phyloP scores from a whole-genome alignment of 768 basidiomycete genomes.

The Phylloporus sp. region DNA sequence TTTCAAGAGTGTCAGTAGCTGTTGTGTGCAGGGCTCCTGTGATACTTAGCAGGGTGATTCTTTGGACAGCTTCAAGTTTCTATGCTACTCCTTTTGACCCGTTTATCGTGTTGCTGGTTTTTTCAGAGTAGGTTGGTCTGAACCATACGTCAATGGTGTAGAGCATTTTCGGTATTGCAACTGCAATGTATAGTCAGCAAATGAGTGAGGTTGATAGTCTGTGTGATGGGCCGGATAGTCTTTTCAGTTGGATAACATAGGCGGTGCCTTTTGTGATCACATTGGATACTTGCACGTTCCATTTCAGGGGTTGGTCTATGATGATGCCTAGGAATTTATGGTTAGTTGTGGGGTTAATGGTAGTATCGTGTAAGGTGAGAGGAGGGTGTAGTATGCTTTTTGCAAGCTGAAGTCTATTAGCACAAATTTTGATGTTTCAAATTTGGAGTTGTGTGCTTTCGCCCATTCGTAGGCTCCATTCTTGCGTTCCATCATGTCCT shows the following conservation, averaged over 20 bases:
- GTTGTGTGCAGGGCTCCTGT: background rate
- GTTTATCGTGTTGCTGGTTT: too few relatives aligned
- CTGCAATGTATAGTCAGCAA: slow-evolving; percentile 23
- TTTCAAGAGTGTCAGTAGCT: background rate
- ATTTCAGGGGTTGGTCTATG: background rate
- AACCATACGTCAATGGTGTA: slow-evolving; percentile 29
- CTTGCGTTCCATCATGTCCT: slow-evolving; percentile 22
- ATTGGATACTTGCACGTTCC: background rate
- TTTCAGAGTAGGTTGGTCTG: background rate
- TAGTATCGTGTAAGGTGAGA: background rate
- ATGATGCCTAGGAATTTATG: background rate
- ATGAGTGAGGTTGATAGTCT: slow-evolving; percentile 17
- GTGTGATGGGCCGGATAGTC: background rate
- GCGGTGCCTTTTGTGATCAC: background rate
- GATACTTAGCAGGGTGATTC: background rate
- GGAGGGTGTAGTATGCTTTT: background rate
- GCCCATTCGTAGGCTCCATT: slow-evolving; percentile 19
- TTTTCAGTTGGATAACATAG: background rate
- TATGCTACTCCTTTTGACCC: background rate
- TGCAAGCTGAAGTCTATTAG: slow-evolving; percentile 20
- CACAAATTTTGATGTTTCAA: slow-evolving; percentile 19
- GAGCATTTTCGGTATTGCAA: slow-evolving; percentile 28
- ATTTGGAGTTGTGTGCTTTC: slow-evolving; percentile 17
- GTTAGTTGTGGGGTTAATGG: background rate
- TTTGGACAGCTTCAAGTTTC: background rate